A percentile compares a stretch with the other conserved stretches of the same genome.
phyloP scores from a whole-genome alignment of 306 rosid genomes.

The Gleditsia sinensis region DNA sequence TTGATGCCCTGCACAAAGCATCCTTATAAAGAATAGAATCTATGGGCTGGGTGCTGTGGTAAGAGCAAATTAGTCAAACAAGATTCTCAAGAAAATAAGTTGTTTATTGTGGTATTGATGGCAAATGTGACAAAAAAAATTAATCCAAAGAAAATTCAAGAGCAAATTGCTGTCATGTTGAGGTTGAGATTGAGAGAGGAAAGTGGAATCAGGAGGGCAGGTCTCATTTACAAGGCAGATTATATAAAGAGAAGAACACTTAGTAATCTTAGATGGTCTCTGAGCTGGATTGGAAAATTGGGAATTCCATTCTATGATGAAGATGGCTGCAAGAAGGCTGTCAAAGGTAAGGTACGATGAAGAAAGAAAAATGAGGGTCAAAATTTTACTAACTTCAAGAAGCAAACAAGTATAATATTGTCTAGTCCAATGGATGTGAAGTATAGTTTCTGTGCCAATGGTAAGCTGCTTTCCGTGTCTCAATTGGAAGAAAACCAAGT shows the following conservation, averaged over 20 bases:
- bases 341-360: not conserved
- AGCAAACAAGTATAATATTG: not conserved
- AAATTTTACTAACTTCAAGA: not conserved
- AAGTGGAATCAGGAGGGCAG: not conserved
- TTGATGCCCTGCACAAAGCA: too few species aligned
- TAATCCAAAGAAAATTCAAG: not conserved
- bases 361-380: not conserved
- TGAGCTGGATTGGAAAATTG: not conserved
- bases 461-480: not conserved
- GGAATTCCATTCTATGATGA: not conserved
- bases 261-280: not conserved
- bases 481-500: not conserved
- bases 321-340: not conserved
- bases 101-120: too few species aligned
- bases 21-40: too few species aligned
- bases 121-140: not conserved
- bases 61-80: not conserved
- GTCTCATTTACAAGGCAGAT: not conserved
- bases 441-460: not conserved
- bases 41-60: too few species aligned
- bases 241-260: not conserved
- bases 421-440: not conserved
- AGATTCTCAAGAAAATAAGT: too few species aligned
- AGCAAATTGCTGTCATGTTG: not conserved
- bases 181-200: not conserved